Base-by-base conservation (phyloP, 345 rosid species). In the Corchorus olitorius region DNA sequence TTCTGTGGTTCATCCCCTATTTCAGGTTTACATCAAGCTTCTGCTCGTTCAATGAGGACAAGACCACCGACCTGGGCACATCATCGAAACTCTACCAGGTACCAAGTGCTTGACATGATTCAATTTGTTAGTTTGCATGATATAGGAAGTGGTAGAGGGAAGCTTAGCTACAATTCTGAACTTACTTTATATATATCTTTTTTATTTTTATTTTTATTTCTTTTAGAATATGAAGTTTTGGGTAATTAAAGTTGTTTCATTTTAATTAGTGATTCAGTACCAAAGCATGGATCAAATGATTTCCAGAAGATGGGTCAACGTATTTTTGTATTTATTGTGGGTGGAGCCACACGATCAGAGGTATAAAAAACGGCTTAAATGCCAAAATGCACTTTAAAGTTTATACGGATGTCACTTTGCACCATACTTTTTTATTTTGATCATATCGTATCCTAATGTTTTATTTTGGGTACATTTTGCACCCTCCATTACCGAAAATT, bases 261-360 rank as follows among this genome's bases (percentile, higher is more conserved):
- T 64, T 78, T 77, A 64, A 58, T 80, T 80, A 87, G 97, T 75
- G 94, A 92, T 70, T 94, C 98, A 34, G 86, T 79, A 39, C 75
- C 89, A 80, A 88, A 70, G 82, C 83, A 70, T 60, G 86, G 87
- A 22, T 62, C 88, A 13, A 14, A 52, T 53, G 98, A 94, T 78
- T 75, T 86, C 27, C 87, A 83, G 83, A 92, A 84, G 79, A 84
- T 92, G 89, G 98, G 97, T 49, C 88, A 87, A 78, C 96, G 96
- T 72, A 83, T 94, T 67, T 94, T 94, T 80, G 82, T 94, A 33
- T 94, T 90, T 77, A 88, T 94, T 72, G 82, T 92, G 67, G 97
- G 98, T 33, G 97, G 97, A 48, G 98, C 97, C 72, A 94, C 97
- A 76, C 88, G 98, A 73, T 94, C 97, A 17, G 97, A 94, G 98